Evolutionary conservation across 495 filamentous ascomycete genomes (phyloP).

Genomic region (Hyaloscypha variabilis): DNA sequence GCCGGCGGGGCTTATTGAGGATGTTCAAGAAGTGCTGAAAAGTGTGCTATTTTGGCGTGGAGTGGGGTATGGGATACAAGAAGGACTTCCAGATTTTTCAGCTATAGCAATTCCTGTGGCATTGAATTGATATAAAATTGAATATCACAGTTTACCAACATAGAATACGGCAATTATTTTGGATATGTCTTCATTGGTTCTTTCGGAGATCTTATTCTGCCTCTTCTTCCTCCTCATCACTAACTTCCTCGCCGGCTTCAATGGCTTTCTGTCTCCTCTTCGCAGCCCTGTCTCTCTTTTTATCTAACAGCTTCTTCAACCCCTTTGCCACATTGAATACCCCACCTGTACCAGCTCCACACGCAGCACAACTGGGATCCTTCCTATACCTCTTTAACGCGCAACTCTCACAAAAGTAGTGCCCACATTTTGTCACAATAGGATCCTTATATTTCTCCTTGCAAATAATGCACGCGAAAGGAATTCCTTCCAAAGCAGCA

Average conservation of each 20-base stretch:
- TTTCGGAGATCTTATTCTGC: background rate
- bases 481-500: slow-evolving; percentile 80
- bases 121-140: no score
- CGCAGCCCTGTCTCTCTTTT: slow-evolving; percentile 73
- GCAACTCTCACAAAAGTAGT: slow-evolving; percentile 94
- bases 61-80: background rate
- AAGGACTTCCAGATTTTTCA: no score
- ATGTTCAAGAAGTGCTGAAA: background rate
- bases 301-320: slow-evolving; percentile 77
- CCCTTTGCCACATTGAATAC: slow-evolving; percentile 90
- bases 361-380: slow-evolving; percentile 82
- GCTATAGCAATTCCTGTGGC: no score
- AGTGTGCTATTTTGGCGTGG: background rate
- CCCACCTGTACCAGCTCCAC: slow-evolving; percentile 80
- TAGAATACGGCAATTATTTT: background rate
- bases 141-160: background rate
- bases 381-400: slow-evolving; percentile 79
- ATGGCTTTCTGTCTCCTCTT: slow-evolving; percentile 70
- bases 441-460: slow-evolving; percentile 77
- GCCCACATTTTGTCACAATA: slow-evolving; percentile 86
- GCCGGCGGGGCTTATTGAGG: background rate
- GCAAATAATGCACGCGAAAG: slow-evolving; percentile 96
- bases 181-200: background rate
- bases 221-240: slow-evolving; percentile 60
- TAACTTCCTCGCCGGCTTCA: slow-evolving; percentile 70